Percentiles rank a stretch among this genome's conserved stretches.
Conservation (phyloP, 805 yeast species). For the Wickerhamiella brachini region DNA sequence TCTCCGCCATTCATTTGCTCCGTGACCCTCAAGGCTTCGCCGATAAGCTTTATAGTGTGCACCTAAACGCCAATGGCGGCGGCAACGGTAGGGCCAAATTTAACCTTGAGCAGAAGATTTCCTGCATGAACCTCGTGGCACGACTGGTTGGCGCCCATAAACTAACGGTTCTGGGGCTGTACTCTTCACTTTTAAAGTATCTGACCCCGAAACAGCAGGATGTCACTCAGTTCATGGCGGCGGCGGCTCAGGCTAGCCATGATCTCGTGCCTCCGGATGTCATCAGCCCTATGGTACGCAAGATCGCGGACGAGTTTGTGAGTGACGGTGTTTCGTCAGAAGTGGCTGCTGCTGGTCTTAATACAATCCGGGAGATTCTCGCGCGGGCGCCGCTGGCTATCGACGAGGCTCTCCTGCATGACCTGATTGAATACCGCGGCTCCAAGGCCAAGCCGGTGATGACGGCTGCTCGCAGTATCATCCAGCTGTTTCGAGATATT, state of each 20-base stretch:
- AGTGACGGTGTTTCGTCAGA: conserved; percentile 97
- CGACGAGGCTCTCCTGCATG: conserved; percentile 76
- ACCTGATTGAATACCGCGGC: conserved; percentile 77
- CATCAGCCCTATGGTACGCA: conserved; percentile 64
- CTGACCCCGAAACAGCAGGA: conserved; percentile 87
- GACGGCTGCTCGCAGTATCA: conserved; percentile 84
- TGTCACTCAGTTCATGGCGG: conserved; percentile 94
- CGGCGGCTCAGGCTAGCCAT: conserved; percentile 92
- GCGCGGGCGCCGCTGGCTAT: conserved; percentile 92
- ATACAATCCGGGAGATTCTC: conserved; percentile 85
- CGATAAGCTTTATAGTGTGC: conserved; percentile 60
- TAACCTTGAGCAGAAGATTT: conserved; percentile 76
- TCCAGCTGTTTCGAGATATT: conserved; percentile 77
- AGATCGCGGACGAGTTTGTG: conserved; percentile 93
- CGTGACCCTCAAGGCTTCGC: conserved; percentile 98
- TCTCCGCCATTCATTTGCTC: conserved; percentile 84
- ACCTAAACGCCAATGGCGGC: conserved; percentile 28
- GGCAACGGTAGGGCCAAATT: conserved; percentile 55
- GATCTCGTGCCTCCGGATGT: conserved; percentile 96
- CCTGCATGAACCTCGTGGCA: conserved; percentile 75
- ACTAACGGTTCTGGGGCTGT: conserved; percentile 75
- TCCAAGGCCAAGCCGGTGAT: conserved; percentile 88
- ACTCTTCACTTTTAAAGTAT: conserved; percentile 77
- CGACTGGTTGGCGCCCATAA: conserved; percentile 91
- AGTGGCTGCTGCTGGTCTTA: conserved; percentile 96